Base-by-base conservation (phyloP, 2,329 filamentous ascomycete genomes). In the Rugonectria rugulosa region DNA sequence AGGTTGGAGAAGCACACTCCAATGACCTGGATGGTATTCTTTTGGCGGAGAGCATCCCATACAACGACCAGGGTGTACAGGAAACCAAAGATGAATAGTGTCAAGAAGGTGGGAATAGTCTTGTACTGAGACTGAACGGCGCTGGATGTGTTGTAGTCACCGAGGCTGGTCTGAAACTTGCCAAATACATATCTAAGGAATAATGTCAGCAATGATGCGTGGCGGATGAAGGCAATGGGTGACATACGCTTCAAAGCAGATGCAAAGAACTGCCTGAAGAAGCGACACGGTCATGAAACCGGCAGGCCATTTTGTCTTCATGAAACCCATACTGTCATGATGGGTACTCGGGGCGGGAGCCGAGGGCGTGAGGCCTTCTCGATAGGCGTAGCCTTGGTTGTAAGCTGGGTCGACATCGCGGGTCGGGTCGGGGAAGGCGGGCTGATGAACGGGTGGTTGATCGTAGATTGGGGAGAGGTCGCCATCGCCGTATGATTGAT, bases 1-100 rank as follows among this genome's bases (percentile, higher is more conserved):
- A 95, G 75, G 75, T 99, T 98, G 77, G 95, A 95, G 54, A 96
- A 79, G 76, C 94, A 97, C 24, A 99, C 83, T 38, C 95, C 95
- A 66, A 99, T 98, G 72, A 98, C 84, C 75, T 99, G 95, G 80
- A 99, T 99, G 10, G 95, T 99, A 77, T 99, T 99, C 76, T 97
- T 97, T 71, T 94, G 81, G 60, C 92, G 88, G 55, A 99, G 81
- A 14, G 94, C 95, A 79, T 99, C 95, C 83, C 92, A 98, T 11
- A 95, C 90, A 48, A 99, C 81, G 23, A 96, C 79, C 26, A 98
- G 78, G 71, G 97, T 88, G 77, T 98, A 99, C 54, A 99, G 75
- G 77, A 96, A 98, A 58, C 92, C 95, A 73, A 99, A 97, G 73
- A 97, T 97, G 80, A 98, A 97, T 41, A 99, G 86, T 20, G 94